Evolutionary conservation across 371 early-diverging fungal genomes (phyloP).

Genomic region (Conidiobolus incongruus): DNA sequence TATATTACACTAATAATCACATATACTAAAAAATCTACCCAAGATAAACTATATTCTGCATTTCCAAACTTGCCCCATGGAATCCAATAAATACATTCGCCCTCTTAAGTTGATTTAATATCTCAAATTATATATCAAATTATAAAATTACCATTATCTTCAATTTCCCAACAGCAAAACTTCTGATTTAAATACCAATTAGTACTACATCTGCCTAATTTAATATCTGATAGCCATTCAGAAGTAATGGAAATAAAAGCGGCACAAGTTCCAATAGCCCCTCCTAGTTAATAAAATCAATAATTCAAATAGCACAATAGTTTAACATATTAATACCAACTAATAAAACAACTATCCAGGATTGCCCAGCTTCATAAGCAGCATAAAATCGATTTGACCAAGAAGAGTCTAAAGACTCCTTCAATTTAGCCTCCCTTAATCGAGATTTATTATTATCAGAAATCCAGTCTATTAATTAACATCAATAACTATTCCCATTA

Average conservation of each 20-base stretch:
- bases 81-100: not conserved
- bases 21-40: not conserved
- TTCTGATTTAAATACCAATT: constrained; percentile 86
- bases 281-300: constrained; percentile 14
- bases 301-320: constrained; percentile 1
- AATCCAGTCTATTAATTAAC: constrained; percentile 51
- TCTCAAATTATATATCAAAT: not conserved
- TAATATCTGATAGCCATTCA: constrained; percentile 64
- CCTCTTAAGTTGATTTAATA: constrained; percentile 8
- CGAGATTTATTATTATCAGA: constrained; percentile 55
- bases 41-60: constrained; percentile 3
- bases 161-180: constrained; percentile 86
- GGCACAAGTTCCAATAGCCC: constrained; percentile 60
- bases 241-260: constrained; percentile 72
- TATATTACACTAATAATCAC: no score
- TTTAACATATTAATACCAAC: constrained; percentile 24
- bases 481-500: not conserved
- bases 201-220: constrained; percentile 64
- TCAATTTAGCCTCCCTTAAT: constrained; percentile 21
- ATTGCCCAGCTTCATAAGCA: constrained; percentile 52
- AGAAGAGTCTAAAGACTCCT: constrained; percentile 17
- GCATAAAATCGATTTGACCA: constrained; percentile 29
- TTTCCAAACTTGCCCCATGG: constrained; percentile 6
- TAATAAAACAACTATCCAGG: constrained; percentile 66
- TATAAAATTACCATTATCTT: constrained; percentile 16